A percentile compares a stretch with the other conserved stretches of the same genome.
phyloP scores from a whole-genome alignment of 805 yeast genomes.

The Candida patagonica region DNA sequence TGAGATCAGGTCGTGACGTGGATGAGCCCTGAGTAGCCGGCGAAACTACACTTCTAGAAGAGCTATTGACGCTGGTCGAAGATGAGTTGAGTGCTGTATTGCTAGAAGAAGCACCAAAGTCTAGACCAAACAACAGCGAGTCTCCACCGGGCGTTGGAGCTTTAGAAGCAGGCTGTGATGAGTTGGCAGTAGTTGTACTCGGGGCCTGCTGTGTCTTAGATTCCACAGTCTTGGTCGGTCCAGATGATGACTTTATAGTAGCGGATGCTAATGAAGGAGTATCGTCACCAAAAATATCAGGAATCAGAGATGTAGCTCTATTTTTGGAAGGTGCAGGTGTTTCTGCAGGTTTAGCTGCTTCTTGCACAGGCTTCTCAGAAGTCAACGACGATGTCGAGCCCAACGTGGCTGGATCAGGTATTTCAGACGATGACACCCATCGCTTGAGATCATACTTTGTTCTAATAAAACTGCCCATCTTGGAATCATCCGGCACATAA shows the following conservation, averaged over 20 bases:
- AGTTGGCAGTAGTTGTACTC: neutral
- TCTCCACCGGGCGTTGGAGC: slow-evolving; percentile 9
- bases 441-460: slow-evolving; percentile 87
- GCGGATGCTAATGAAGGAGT: neutral
- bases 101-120: slow-evolving; percentile 15
- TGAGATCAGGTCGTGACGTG: slow-evolving; percentile 66
- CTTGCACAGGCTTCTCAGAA: neutral
- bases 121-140: slow-evolving; percentile 17
- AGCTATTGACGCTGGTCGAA: too few relatives aligned
- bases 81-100: slow-evolving; percentile 8
- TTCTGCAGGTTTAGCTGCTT: neutral
- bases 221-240: neutral
- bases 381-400: slow-evolving; percentile 6
- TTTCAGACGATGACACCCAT: slow-evolving; percentile 54
- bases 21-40: slow-evolving; percentile 15
- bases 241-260: neutral
- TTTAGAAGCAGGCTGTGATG: neutral
- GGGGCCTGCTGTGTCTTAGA: neutral
- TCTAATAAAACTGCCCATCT: slow-evolving; percentile 80
- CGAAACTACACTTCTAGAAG: too few relatives aligned
- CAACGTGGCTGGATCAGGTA: slow-evolving; percentile 52
- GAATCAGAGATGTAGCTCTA: slow-evolving; percentile 27
- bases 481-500: slow-evolving; percentile 73
- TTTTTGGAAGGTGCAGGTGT: neutral
- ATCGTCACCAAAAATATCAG: slow-evolving; percentile 39